Evolutionary conservation across 345 rosid genomes (phyloP).

Genomic region (Hibiscus tridactylites): DNA sequence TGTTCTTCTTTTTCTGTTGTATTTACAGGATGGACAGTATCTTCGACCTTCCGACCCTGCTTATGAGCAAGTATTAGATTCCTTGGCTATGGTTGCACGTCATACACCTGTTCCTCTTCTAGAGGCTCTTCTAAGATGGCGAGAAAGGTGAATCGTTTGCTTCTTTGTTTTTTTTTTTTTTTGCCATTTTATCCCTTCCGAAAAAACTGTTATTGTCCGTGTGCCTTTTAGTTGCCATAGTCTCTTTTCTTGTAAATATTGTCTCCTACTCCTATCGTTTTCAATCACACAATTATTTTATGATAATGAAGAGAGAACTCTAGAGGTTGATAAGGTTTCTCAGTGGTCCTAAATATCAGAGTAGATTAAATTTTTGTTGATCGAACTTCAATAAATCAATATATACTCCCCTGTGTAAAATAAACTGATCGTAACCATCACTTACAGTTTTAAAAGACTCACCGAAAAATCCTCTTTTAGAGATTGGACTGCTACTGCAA

Average conservation of each 20-base stretch:
- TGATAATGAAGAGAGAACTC: neutral
- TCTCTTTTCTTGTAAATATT: neutral
- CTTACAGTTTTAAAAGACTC: neutral
- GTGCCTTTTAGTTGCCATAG: neutral
- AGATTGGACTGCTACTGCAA: neutral
- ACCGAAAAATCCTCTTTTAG: neutral
- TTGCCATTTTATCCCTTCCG: neutral
- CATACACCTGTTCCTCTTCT: constrained; percentile 96
- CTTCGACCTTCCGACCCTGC: constrained; percentile 97
- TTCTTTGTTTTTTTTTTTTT: neutral
- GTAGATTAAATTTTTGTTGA: neutral
- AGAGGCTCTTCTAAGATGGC: constrained; percentile 93
- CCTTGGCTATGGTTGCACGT: constrained; percentile 91
- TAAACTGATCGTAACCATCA: neutral
- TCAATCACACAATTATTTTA: neutral
- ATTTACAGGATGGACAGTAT: constrained; percentile 85
- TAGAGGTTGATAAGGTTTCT: neutral
- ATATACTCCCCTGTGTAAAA: neutral
- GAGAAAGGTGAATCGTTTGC: constrained; percentile 51
- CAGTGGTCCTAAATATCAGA: neutral
- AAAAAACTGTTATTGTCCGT: neutral
- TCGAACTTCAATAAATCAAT: neutral
- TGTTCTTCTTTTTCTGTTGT: constrained; percentile 1
- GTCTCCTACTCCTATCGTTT: neutral
- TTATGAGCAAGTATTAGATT: constrained; percentile 92